Conservation (phyloP, 495 filamentous ascomycete species). For the Xylaria intraflava region DNA sequence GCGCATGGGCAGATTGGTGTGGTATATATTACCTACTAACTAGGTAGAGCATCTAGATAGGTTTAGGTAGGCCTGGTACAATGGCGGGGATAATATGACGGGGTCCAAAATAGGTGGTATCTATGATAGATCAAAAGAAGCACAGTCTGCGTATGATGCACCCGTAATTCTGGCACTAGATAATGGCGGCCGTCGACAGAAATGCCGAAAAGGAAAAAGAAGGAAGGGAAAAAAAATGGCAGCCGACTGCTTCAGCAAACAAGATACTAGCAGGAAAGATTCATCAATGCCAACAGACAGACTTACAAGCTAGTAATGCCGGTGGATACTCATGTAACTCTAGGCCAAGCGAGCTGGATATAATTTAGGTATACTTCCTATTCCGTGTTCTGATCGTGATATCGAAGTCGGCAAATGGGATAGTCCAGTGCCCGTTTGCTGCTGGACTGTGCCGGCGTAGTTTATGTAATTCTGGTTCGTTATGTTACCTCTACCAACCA, state of each 20-base stretch:
- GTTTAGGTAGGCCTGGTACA: not conserved
- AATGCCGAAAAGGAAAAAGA: too few species aligned
- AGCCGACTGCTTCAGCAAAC: too few species aligned
- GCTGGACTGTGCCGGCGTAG: conserved; percentile 1
- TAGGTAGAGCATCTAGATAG: too few species aligned
- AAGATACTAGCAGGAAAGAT: not conserved
- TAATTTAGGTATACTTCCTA: not conserved
- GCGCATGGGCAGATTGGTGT: not conserved
- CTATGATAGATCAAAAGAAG: not conserved
- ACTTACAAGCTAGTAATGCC: conserved; percentile 8
- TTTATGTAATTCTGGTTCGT: not conserved
- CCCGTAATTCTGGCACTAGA: not conserved
- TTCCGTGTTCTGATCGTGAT: conserved; percentile 3
- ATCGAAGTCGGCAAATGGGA: conserved; percentile 1
- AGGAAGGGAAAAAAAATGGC: too few species aligned
- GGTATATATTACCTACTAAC: not conserved
- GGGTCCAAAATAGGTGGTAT: too few species aligned
- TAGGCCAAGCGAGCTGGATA: conserved; percentile 7
- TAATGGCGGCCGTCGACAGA: not conserved
- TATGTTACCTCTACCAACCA: not conserved
- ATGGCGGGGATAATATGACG: not conserved
- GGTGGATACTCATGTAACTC: conserved; percentile 14
- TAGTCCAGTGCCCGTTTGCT: not conserved
- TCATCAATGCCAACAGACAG: conserved; percentile 10
- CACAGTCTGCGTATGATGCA: not conserved